Base-by-base conservation (phyloP, 257 asterid genomes). In the Jasminum sambac region DNA sequence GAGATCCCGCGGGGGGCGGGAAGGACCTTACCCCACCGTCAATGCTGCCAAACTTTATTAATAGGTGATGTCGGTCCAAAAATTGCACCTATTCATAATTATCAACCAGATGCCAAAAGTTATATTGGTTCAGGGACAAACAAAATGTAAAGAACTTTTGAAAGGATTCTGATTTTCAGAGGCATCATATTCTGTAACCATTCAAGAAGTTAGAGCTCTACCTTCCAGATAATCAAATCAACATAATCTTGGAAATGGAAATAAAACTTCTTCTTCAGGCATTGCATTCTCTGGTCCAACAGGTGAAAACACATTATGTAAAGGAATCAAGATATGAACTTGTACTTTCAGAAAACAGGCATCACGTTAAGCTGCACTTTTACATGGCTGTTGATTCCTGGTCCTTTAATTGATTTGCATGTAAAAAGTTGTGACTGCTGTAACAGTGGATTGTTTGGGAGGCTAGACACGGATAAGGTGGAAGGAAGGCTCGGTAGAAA, bases 171-270 rank as follows among this genome's bases (percentile, higher is more conserved):
- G 14, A 23, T 1, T 21, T 19, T 55, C 21, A 44, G 64, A 43
- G 19, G 55, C 66, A 72, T 16, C 64, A 37, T 30, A 30, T 63
- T 41, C 70, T 68, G 37, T 14, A 63, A 39, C 50, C 21, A 60
- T 38, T 67, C 13, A 65, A 37, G 19, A 72, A 78, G 62, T 60
- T 67, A 65, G 66, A 70, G 63, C n/a, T 19, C 59, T 80, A 93
- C 98, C 97, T 89, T 93, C 98, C 97, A 93, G 75, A 93, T 87
- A 70, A 90, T 87, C 83, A 93, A 79, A 78, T 93, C 96, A 78
- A 90, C 93, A 79, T 90, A 93, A 86, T 90, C 98, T 82, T 90
- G 98, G 81, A 93, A 93, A 82, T 83, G 95, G 92, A 87, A 90
- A 83, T 89, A 89, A 75, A 94, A 94, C 86, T 88, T 91, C 90